Evolutionary conservation across 129 eudicot species (phyloP).

Genomic region (Helichrysum umbraculigerum): DNA sequence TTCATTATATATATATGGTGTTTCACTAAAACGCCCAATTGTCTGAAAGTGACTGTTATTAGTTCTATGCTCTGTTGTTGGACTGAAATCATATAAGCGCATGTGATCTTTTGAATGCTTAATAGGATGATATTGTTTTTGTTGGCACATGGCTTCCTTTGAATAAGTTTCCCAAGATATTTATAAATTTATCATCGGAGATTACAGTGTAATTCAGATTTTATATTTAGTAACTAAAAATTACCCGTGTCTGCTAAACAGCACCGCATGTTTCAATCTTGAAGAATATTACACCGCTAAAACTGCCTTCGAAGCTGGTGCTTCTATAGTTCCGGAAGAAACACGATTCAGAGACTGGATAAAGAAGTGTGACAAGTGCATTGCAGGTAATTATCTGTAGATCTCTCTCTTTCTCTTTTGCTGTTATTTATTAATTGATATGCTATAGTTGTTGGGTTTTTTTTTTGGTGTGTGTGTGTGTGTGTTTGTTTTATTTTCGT

Average conservation of each 20-base stretch:
- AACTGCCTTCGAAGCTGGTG: conserved; percentile 79
- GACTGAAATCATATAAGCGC: background rate
- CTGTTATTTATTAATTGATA: background rate
- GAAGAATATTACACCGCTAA: conserved; percentile 93
- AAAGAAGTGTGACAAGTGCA: conserved; percentile 74
- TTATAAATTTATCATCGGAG: background rate
- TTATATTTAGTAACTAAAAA: background rate
- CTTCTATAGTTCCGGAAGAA: conserved; percentile 66
- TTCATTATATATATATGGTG: too few relatives aligned
- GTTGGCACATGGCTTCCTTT: too few relatives aligned
- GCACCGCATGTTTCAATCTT: conserved; percentile 77
- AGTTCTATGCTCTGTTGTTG: too few relatives aligned
- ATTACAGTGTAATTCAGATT: background rate
- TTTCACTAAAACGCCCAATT: background rate
- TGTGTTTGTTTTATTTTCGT: too few relatives aligned
- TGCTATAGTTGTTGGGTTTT: too few relatives aligned
- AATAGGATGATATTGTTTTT: background rate
- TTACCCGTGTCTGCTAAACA: conserved; percentile 29
- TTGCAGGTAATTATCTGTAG: conserved; percentile 57
- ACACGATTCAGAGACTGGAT: conserved; percentile 71
- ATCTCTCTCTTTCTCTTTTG: background rate
- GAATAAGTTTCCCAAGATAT: too few relatives aligned
- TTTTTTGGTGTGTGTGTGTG: too few relatives aligned
- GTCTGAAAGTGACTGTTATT: background rate
- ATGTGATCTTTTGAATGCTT: background rate